Conservation (phyloP, 108 stramenopile species). For the Skeletonema menzelii region DNA sequence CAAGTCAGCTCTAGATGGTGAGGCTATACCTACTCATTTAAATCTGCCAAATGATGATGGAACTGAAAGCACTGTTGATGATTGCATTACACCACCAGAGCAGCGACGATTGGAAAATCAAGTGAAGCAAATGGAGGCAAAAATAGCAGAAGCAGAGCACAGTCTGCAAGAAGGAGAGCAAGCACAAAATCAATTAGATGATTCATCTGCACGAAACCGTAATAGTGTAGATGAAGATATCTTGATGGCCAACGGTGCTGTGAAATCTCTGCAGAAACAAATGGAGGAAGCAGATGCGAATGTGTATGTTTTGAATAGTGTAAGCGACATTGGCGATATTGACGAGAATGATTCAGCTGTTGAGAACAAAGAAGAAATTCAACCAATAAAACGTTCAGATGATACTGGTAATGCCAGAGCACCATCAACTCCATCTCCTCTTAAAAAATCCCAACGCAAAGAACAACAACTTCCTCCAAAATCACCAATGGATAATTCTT, state of each 20-base stretch:
- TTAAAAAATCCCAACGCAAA: background rate
- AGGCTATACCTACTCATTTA: background rate
- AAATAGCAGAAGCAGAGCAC: background rate
- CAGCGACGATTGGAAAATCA: background rate
- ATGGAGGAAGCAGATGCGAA: background rate
- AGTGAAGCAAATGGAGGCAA: background rate
- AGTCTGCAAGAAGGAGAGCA: background rate
- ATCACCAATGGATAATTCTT: conserved; percentile 16
- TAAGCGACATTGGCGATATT: background rate
- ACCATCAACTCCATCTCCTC: background rate
- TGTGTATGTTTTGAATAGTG: background rate
- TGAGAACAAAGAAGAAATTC: background rate
- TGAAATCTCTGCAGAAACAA: background rate
- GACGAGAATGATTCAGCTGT: background rate
- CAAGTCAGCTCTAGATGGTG: background rate
- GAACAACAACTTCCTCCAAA: conserved; percentile 5
- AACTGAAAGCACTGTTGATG: background rate
- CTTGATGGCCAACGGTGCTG: background rate
- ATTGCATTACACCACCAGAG: background rate
- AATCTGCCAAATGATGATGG: background rate
- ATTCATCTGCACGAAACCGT: background rate
- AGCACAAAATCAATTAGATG: background rate
- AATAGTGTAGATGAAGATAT: background rate
- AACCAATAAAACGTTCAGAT: background rate
- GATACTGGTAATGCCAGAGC: background rate